phyloP scores from a whole-genome alignment of 1,284 basidiomycete species.

The Ganoderma meredithae region DNA sequence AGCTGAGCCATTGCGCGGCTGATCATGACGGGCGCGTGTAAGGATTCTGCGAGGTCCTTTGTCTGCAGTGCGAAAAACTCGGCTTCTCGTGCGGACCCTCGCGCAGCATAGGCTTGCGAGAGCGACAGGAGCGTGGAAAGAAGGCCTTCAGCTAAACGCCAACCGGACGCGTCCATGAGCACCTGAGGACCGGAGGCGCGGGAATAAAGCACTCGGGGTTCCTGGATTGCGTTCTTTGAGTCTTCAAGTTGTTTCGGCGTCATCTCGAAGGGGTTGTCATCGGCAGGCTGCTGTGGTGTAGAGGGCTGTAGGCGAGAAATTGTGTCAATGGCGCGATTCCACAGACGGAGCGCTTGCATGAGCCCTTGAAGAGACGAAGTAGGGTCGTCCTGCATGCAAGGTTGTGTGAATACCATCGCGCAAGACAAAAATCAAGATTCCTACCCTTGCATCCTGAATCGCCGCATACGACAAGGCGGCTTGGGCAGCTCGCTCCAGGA shows the following conservation, averaged over 20 bases:
- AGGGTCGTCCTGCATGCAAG: constrained; percentile 65
- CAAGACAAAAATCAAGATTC: constrained; percentile 21
- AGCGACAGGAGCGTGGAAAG: constrained; percentile 71
- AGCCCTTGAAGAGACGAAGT: constrained; percentile 65
- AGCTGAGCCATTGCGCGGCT: constrained; percentile 70
- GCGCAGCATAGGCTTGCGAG: constrained; percentile 64
- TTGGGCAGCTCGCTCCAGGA: constrained; percentile 73
- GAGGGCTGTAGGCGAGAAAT: constrained; percentile 66
- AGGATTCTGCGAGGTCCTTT: constrained; percentile 67
- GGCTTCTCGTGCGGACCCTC: constrained; percentile 84
- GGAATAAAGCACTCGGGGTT: constrained; percentile 30
- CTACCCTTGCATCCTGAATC: constrained; percentile 73
- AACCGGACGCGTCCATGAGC: constrained; percentile 66
- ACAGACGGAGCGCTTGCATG: constrained; percentile 79
- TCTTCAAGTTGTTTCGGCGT: constrained; percentile 18
- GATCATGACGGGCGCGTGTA: constrained; percentile 70
- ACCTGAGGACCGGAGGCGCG: constrained; percentile 34
- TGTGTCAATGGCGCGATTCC: constrained; percentile 80
- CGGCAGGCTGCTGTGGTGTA: constrained; percentile 44
- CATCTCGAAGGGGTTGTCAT: constrained; percentile 67
- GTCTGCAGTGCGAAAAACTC: constrained; percentile 85
- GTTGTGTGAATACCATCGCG: constrained; percentile 10
- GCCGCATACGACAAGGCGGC: constrained; percentile 73
- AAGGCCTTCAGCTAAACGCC: constrained; percentile 77
- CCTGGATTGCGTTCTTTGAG: constrained; percentile 21